phyloP scores from a whole-genome alignment of 2,329 filamentous ascomycete species.

The Sporothrix euskadiensis region DNA sequence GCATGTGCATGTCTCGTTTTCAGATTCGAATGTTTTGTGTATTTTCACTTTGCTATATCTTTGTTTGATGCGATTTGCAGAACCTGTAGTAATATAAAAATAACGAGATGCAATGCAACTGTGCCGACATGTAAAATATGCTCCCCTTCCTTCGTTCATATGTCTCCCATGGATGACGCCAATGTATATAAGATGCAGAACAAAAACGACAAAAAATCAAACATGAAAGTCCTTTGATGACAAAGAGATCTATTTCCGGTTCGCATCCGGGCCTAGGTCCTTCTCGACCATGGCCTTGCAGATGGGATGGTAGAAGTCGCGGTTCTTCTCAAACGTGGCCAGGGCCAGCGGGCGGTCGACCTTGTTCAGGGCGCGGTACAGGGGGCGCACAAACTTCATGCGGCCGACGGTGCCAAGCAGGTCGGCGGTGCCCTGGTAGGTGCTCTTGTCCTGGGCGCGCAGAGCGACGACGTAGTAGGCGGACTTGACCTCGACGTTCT shows the following conservation, averaged over 20 bases:
- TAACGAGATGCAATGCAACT: not conserved
- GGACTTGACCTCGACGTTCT: constrained; percentile 83
- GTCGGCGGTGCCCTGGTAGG: constrained; percentile 70
- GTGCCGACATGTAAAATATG: constrained; percentile 10
- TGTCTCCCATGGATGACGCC: constrained; percentile 9
- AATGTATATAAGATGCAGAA: not conserved
- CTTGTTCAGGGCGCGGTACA: constrained; percentile 75
- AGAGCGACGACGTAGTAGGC: constrained; percentile 81
- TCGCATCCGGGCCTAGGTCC: constrained; percentile 58
- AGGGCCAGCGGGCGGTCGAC: constrained; percentile 74
- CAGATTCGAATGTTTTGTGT: constrained; percentile 1
- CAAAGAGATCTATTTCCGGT: not conserved
- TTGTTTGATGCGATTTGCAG: not conserved
- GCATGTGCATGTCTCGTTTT: not conserved
- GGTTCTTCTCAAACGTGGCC: constrained; percentile 81
- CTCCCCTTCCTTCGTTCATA: not conserved
- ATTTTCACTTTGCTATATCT: constrained; percentile 1
- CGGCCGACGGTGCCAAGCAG: constrained; percentile 80
- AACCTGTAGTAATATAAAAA: not conserved
- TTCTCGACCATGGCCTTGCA: constrained; percentile 85
- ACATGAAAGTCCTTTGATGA: not conserved
- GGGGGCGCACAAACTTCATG: constrained; percentile 94
- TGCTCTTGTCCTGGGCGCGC: constrained; percentile 66
- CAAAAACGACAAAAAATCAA: not conserved
- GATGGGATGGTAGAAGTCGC: constrained; percentile 94